A percentile compares a stretch with the other conserved stretches of the same genome.
phyloP scores from a whole-genome alignment of 2,329 filamentous ascomycete genomes.

The Thelonectria olida region DNA sequence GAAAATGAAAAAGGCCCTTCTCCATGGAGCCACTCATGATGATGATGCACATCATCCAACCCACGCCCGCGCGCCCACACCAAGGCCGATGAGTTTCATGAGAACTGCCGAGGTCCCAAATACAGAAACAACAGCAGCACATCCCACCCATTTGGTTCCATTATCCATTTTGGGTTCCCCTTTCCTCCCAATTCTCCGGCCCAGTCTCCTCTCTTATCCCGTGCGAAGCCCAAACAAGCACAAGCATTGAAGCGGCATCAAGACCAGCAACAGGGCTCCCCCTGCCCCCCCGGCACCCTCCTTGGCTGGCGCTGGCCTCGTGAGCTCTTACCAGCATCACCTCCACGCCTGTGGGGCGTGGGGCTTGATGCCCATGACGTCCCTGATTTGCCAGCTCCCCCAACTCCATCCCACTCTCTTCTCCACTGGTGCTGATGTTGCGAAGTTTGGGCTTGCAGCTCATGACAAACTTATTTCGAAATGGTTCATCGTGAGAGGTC shows the following conservation, averaged over 20 bases:
- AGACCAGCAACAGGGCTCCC: not conserved
- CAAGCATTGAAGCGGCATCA: not conserved
- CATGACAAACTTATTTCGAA: slow-evolving; percentile 44
- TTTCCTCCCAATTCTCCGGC: slow-evolving; percentile 3
- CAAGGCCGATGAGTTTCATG: not conserved
- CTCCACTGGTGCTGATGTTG: slow-evolving; percentile 41
- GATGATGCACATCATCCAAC: not conserved
- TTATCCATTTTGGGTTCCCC: too few species aligned
- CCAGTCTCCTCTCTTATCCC: not conserved
- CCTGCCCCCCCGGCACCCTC: not conserved
- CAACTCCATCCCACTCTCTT: slow-evolving; percentile 38
- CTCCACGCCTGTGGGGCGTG: slow-evolving; percentile 42
- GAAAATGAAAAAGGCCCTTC: not conserved
- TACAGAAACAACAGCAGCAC: slow-evolving; percentile 1
- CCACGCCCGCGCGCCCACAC: not conserved
- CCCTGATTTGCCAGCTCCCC: slow-evolving; percentile 38
- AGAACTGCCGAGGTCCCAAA: slow-evolving; percentile 13
- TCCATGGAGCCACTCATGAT: not conserved
- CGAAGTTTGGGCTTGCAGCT: slow-evolving; percentile 30
- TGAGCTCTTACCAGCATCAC: slow-evolving; percentile 33
- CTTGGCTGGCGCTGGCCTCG: slow-evolving; percentile 28
- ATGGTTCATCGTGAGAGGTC: slow-evolving; percentile 35
- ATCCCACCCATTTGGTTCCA: not conserved
- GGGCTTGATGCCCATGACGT: slow-evolving; percentile 32
- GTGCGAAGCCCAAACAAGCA: not conserved